A percentile compares a stretch with the other conserved stretches of the same genome.
These are phyloP conservation scores for Wolfiporia cocos DNA, from an alignment of 1,284 basidiomycete species.

Conservation along the genomic window DNA sequence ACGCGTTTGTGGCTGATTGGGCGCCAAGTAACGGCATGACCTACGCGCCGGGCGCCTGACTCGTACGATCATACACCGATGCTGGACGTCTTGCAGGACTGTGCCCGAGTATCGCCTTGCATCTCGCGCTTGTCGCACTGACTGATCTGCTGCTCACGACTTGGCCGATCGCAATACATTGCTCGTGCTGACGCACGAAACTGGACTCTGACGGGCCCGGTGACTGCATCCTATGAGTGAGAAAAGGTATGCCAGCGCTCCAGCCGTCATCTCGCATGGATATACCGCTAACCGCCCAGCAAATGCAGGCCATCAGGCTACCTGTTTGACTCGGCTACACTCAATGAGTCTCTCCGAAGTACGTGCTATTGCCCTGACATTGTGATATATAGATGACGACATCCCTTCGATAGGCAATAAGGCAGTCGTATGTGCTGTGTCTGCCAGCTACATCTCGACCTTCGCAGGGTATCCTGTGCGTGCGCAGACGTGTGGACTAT, in stretches of 20 bases:
- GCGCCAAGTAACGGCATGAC: too few relatives aligned
- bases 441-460: conserved; percentile 79
- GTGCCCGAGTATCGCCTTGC: not conserved
- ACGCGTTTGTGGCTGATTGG: too few relatives aligned
- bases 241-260: conserved; percentile 42
- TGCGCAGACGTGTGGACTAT: conserved; percentile 3
- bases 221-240: conserved; percentile 74
- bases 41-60: too few relatives aligned
- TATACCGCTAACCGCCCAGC: not conserved
- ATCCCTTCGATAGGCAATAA: conserved; percentile 53
- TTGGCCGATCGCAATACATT: too few relatives aligned
- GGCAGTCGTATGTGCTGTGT: conserved; percentile 75
- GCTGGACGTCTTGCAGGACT: too few relatives aligned
- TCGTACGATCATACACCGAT: too few relatives aligned
- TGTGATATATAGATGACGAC: conserved; percentile 1
- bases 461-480: conserved; percentile 77
- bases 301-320: conserved; percentile 45
- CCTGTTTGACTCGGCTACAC: conserved; percentile 52
- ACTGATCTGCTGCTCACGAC: too few relatives aligned
- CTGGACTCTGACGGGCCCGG: conserved; percentile 52
- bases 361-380: conserved; percentile 13
- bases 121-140: too few relatives aligned
- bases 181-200: conserved; percentile 55
- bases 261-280: not conserved
- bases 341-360: conserved; percentile 68